Conservation (phyloP, 2,329 filamentous ascomycete genomes). For the Zymoseptoria tritici region DNA sequence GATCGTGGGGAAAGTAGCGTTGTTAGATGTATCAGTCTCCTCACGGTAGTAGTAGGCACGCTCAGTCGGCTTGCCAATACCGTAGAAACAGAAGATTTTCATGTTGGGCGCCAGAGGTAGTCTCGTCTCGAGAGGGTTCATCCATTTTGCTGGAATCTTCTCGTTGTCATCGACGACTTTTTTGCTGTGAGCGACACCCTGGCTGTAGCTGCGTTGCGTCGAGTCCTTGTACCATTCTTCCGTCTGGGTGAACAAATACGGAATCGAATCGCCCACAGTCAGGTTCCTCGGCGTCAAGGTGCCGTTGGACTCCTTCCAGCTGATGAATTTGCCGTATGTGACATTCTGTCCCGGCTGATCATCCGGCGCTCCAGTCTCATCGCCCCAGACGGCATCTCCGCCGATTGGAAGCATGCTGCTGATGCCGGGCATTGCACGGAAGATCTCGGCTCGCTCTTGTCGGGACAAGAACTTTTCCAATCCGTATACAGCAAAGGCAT, state of each 20-base stretch:
- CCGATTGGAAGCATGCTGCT: constrained; percentile 95
- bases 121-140: constrained; percentile 86
- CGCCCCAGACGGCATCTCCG: constrained; percentile 91
- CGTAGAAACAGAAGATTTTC: constrained; percentile 97
- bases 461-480: constrained; percentile 91
- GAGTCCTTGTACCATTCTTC: constrained; percentile 80
- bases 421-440: constrained; percentile 93
- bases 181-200: constrained; percentile 73
- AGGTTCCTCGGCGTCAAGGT: constrained; percentile 57
- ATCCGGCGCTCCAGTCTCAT: constrained; percentile 78
- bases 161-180: constrained; percentile 66
- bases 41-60: constrained; percentile 83
- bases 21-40: constrained; percentile 58
- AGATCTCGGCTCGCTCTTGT: constrained; percentile 85
- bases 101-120: constrained; percentile 79
- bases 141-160: constrained; percentile 63
- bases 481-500: constrained; percentile 92
- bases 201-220: constrained; percentile 70
- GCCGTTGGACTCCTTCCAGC: constrained; percentile 66
- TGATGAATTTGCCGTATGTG: constrained; percentile 74
- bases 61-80: constrained; percentile 87
- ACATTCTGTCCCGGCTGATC: constrained; percentile 65
- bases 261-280: constrained; percentile 68
- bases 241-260: constrained; percentile 68
- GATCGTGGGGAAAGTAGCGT: constrained; percentile 48